Conservation (phyloP, 345 rosid species). For the Salix caprea region DNA sequence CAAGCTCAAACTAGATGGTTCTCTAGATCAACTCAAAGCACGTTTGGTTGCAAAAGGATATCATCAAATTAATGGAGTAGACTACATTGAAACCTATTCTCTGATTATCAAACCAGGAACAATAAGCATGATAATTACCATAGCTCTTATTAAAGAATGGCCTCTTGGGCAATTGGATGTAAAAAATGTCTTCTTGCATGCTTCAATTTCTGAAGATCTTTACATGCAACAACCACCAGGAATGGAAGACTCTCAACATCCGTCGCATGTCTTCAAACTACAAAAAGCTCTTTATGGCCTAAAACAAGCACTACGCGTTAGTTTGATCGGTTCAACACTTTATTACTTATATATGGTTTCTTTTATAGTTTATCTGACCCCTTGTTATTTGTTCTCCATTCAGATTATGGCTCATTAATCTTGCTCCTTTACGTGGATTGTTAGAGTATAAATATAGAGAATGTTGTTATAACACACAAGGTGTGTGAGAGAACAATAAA, state of each 20-base stretch:
- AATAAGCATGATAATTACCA: not conserved
- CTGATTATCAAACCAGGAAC: not conserved
- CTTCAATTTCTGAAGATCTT: too few relatives aligned
- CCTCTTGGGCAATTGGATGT: not conserved
- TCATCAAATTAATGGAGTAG: not conserved
- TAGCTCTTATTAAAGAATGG: not conserved
- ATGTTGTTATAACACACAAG: too few relatives aligned
- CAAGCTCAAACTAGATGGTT: not conserved
- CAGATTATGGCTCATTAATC: too few relatives aligned
- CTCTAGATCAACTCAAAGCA: not conserved
- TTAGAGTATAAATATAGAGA: too few relatives aligned
- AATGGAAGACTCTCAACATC: not conserved
- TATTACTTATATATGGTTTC: too few relatives aligned
- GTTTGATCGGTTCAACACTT: not conserved
- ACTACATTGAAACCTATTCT: not conserved
- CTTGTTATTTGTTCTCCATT: too few relatives aligned
- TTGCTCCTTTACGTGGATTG: not conserved
- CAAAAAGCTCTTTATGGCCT: not conserved
- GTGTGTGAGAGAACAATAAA: too few relatives aligned
- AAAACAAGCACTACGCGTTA: not conserved
- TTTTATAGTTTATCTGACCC: too few relatives aligned
- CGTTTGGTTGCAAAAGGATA: not conserved
- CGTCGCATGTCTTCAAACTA: not conserved
- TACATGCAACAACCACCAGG: not conserved
- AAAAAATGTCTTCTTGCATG: too few relatives aligned